Percentiles rank a stretch among this genome's conserved stretches.
Conservation (phyloP, 2,329 filamentous ascomycete species). For the Colletotrichum abscissum region DNA sequence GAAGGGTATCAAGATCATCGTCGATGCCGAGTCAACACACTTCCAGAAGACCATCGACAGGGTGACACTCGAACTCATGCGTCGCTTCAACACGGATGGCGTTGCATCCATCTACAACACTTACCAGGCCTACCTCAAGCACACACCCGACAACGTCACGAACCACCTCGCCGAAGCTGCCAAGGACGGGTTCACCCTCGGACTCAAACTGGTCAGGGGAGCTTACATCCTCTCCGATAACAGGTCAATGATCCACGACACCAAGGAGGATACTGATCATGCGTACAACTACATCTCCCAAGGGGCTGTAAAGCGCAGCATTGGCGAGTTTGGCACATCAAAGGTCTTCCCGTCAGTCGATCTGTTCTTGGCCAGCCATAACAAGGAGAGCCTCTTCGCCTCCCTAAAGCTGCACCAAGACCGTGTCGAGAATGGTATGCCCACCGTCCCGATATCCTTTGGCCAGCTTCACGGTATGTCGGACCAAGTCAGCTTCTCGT, state of each 20-base stretch:
- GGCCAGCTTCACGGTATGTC: conserved; percentile 69
- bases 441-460: conserved; percentile 54
- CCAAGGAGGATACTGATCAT: conserved; percentile 63
- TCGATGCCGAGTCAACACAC: conserved; percentile 59
- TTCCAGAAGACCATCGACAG: conserved; percentile 53
- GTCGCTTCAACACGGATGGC: conserved; percentile 51
- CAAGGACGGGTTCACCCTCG: conserved; percentile 61
- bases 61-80: conserved; percentile 48
- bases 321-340: conserved; percentile 52
- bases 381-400: conserved; percentile 52
- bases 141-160: conserved; percentile 53
- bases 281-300: conserved; percentile 62
- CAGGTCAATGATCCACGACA: conserved; percentile 61
- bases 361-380: conserved; percentile 66
- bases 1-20: conserved; percentile 54
- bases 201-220: conserved; percentile 67
- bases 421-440: conserved; percentile 47
- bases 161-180: conserved; percentile 57
- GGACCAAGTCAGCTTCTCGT: conserved; percentile 63
- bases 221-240: conserved; percentile 65
- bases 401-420: conserved; percentile 56
- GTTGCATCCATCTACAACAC: conserved; percentile 58
- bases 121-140: conserved; percentile 68
- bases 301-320: conserved; percentile 44
- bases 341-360: conserved; percentile 55